These are phyloP conservation scores for Coriolopsis trogii DNA, from an alignment of 1,284 basidiomycete genomes.

Conservation along the genomic window DNA sequence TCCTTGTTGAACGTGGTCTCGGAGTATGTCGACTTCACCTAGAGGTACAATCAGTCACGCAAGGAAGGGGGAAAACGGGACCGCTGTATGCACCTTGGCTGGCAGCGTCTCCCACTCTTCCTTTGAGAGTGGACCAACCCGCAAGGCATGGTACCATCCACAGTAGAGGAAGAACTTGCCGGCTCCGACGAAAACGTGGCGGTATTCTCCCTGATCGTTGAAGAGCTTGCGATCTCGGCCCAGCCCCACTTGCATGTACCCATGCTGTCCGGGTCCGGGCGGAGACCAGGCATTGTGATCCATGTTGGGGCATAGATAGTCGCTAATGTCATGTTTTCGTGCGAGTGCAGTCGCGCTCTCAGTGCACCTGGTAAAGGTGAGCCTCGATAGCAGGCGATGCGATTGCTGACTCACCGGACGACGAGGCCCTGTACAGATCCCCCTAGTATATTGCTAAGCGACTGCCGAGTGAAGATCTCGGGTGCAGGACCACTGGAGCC, in stretches of 20 bases:
- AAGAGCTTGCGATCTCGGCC: conserved; percentile 23
- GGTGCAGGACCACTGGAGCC: conserved; percentile 6
- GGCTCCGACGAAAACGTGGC: conserved; percentile 26
- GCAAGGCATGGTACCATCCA: conserved; percentile 23
- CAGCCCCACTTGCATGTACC: conserved; percentile 29
- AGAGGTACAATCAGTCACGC: not conserved
- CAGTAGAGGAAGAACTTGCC: conserved; percentile 23
- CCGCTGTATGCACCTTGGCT: conserved; percentile 12
- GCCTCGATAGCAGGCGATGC: not conserved
- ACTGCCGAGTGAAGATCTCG: conserved; percentile 22
- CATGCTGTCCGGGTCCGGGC: conserved; percentile 25
- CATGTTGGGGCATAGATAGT: conserved; percentile 28
- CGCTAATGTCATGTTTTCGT: conserved; percentile 15
- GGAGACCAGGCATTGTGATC: conserved; percentile 30
- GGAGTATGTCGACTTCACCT: conserved; percentile 25
- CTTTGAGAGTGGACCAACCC: conserved; percentile 21
- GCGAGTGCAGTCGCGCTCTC: conserved; percentile 22
- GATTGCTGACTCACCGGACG: conserved; percentile 15
- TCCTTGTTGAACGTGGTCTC: conserved; percentile 35
- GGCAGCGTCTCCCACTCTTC: conserved; percentile 28
- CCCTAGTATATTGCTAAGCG: conserved; percentile 23
- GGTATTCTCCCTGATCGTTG: conserved; percentile 18
- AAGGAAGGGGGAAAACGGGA: not conserved
- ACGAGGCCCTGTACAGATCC: conserved; percentile 24
- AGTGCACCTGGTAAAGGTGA: conserved; percentile 9